Conservation (phyloP, 768 basidiomycete species). For the Flagelloscypha sp. region DNA sequence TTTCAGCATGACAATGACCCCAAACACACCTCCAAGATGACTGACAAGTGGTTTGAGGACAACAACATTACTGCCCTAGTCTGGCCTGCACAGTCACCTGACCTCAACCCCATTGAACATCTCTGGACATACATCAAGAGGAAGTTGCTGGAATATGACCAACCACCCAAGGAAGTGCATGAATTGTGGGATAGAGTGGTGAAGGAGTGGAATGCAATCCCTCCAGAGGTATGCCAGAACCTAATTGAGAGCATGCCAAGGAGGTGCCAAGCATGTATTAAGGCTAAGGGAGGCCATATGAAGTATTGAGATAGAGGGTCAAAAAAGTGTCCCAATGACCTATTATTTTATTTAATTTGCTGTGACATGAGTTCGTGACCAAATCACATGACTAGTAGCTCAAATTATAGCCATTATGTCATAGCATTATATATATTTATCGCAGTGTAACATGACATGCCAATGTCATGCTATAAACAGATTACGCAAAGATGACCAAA, state of each 20-base stretch:
- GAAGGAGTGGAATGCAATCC: conserved; percentile 21
- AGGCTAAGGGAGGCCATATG: conserved; percentile 16
- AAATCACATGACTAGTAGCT: no score
- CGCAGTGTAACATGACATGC: no score
- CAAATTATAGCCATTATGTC: no score
- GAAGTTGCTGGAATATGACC: conserved; percentile 1
- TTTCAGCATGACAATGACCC: conserved; percentile 22
- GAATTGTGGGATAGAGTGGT: conserved; percentile 19
- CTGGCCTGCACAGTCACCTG: conserved; percentile 20
- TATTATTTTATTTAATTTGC: no score
- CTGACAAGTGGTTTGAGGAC: conserved; percentile 12
- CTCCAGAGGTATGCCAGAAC: conserved; percentile 7
- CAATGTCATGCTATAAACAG: no score
- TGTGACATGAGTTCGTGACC: no score
- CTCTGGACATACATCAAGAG: conserved; percentile 16
- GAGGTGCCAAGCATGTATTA: conserved; percentile 12
- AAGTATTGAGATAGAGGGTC: no score
- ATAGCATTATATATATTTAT: no score
- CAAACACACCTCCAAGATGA: conserved; percentile 12
- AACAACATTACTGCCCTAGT: conserved; percentile 10
- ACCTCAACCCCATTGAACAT: conserved; percentile 23
- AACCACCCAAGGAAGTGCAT: conserved; percentile 9
- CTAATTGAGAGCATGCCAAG: conserved; percentile 12
- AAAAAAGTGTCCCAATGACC: no score
- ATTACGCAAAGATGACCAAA: no score